Conservation (phyloP, 2,329 filamentous ascomycete genomes). For the Neofusicoccum cordaticola region DNA sequence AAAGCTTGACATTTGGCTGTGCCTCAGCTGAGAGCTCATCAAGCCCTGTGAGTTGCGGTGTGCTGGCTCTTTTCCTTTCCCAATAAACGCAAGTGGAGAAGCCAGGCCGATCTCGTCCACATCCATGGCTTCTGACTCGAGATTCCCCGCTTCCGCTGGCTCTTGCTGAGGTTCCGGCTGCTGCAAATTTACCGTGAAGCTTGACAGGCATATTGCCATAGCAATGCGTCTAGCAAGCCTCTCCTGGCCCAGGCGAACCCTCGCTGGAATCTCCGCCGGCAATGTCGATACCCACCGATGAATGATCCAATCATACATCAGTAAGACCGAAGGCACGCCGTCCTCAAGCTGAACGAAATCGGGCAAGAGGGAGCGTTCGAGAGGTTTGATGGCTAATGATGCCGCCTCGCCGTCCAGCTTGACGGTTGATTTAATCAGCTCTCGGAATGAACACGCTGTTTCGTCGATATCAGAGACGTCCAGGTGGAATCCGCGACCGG, state of each 20-base stretch:
- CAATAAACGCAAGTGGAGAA: constrained; percentile 26
- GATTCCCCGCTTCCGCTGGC: not conserved
- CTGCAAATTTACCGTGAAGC: constrained; percentile 21
- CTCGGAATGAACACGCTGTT: constrained; percentile 25
- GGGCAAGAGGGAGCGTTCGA: constrained; percentile 2
- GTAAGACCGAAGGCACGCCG: constrained; percentile 22
- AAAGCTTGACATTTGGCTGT: not conserved
- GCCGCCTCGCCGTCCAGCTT: not conserved
- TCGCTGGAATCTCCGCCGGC: constrained; percentile 24
- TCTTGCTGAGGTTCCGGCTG: constrained; percentile 4
- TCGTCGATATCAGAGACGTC: constrained; percentile 31
- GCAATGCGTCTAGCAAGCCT: constrained; percentile 34
- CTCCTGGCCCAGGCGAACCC: constrained; percentile 31
- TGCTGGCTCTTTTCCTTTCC: constrained; percentile 14
- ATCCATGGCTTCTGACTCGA: not conserved
- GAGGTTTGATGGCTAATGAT: not conserved
- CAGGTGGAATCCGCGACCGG: constrained; percentile 17
- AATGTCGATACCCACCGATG: constrained; percentile 32
- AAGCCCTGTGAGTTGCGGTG: not conserved
- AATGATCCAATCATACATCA: constrained; percentile 33
- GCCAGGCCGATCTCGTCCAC: constrained; percentile 19
- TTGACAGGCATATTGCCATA: constrained; percentile 38
- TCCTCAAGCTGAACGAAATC: constrained; percentile 5
- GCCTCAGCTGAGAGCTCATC: not conserved
- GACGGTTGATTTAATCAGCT: constrained; percentile 19